Evolutionary conservation across 805 yeast species (phyloP).

Genomic region (Hemisphaericaspora nanyangensis): DNA sequence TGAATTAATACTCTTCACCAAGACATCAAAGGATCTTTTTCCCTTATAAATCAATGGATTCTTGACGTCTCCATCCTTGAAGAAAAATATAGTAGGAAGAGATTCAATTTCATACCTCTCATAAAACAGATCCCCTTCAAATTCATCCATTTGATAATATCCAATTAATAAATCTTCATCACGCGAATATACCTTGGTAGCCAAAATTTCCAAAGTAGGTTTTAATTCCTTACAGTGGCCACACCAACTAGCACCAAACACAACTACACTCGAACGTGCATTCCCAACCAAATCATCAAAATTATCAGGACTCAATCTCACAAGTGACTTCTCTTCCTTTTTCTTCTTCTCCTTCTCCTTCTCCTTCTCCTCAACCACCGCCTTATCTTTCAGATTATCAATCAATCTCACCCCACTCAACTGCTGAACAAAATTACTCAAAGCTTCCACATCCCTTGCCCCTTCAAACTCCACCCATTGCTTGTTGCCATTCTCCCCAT

Average conservation of each 20-base stretch:
- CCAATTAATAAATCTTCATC: constrained; percentile 32
- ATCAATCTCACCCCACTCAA: constrained; percentile 23
- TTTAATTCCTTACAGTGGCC: constrained; percentile 50
- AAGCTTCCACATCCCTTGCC: constrained; percentile 44
- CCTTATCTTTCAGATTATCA: constrained; percentile 1
- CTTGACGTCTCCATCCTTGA: constrained; percentile 29
- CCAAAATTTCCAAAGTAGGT: constrained; percentile 49
- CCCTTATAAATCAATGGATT: constrained; percentile 27
- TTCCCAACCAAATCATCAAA: constrained; percentile 38
- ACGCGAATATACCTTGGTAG: constrained; percentile 41
- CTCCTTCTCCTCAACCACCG: constrained; percentile 3
- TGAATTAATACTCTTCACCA: constrained; percentile 26
- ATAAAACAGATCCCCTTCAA: constrained; percentile 40
- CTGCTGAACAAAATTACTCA: constrained; percentile 50
- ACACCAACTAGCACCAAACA: constrained; percentile 62
- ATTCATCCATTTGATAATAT: constrained; percentile 40
- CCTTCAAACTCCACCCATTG: constrained; percentile 58
- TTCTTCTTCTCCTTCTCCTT: constrained; percentile 5
- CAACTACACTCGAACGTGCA: constrained; percentile 37
- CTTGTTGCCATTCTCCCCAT: constrained; percentile 33
- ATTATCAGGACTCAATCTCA: constrained; percentile 34
- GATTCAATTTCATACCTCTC: constrained; percentile 38
- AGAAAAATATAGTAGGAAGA: constrained; percentile 55
- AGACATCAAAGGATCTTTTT: constrained; percentile 14
- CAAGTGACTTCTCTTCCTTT: constrained; percentile 20